Base-by-base conservation (phyloP, 2,329 filamentous ascomycete species). In the Aspergillus pseudonomiae region DNA sequence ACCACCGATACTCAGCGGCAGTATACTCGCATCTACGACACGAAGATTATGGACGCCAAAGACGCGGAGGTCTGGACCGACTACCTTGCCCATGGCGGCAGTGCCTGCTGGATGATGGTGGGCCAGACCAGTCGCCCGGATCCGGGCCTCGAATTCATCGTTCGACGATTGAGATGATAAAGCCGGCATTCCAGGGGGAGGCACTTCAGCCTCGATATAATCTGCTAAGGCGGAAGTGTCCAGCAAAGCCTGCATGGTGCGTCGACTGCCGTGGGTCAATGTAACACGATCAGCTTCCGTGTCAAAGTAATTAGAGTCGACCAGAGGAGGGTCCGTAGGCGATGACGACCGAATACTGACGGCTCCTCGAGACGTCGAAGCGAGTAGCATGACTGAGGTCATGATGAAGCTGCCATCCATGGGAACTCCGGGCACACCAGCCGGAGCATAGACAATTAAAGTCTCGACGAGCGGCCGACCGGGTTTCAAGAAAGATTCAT, bases 221-320 rank as follows among this genome's bases (percentile, higher is more conserved):
- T 59, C 60, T 4, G 5, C 12, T 6, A 50, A 30, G 2, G 32
- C 46, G 1, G 55, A 50, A 19, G 45, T 56, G 19, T 39, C 34
- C 11, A 32, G 24, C 14, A 36, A 16, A 36, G 34, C 34, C 34
- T 36, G 34, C 34, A 36, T 36, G 4, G 61, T 59, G n/a, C 50
- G 56, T 10, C 61, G 61, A 4, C 34, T 21, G 7, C 61, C 61
- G 24, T 63, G 50, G 19, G 50, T 50, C 14, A 63, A 34, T 0
- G 39, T 34, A 2, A 39, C 57, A 21, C 45, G 57, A 24, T 63
- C 61, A 4, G 24, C 32, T 16, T 63, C 57, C 2, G 61, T 60
- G 43, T 60, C 57, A 54, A 39, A 63, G 43, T 63, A 63, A 26
- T 63, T 60, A 1, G 61, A 56, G 28, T 63, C 32, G 2, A 63